Percentiles rank a stretch among this genome's conserved stretches.
Evolutionary conservation across 495 filamentous ascomycete genomes (phyloP).

Genomic region (Lichenothelia convexa): DNA sequence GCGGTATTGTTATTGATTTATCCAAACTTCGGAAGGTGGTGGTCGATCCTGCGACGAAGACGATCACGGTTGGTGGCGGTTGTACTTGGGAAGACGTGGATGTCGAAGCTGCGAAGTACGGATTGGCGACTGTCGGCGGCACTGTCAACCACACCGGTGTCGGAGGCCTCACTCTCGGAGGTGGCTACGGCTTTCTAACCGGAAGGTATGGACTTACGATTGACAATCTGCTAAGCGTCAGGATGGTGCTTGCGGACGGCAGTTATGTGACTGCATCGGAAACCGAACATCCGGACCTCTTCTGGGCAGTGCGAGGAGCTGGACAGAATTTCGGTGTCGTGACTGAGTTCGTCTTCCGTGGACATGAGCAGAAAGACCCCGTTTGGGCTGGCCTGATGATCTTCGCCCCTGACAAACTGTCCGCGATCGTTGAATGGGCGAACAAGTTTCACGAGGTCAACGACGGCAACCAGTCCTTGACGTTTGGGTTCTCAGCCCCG

Average conservation of each 20-base stretch:
- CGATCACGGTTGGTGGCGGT: constrained; percentile 34
- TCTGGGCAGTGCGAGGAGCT: constrained; percentile 22
- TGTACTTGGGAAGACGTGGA: constrained; percentile 39
- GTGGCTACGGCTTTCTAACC: constrained; percentile 36
- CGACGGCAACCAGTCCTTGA: constrained; percentile 15
- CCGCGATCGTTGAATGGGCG: constrained; percentile 20
- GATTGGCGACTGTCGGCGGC: constrained; percentile 38
- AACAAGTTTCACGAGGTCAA: constrained; percentile 20
- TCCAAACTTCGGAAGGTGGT: constrained; percentile 30
- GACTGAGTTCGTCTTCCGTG: constrained; percentile 30
- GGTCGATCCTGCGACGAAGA: constrained; percentile 26
- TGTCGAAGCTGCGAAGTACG: constrained; percentile 26
- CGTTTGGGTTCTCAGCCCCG: constrained; percentile 25
- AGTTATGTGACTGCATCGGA: constrained; percentile 22
- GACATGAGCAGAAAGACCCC: constrained; percentile 21
- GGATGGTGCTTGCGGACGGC: constrained; percentile 34
- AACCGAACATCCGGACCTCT: constrained; percentile 17
- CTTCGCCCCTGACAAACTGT: constrained; percentile 25
- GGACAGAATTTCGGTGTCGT: constrained; percentile 22
- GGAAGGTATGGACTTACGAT: constrained; percentile 31
- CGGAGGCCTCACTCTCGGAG: constrained; percentile 38
- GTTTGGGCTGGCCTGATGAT: constrained; percentile 31
- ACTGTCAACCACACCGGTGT: constrained; percentile 42
- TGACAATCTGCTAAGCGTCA: constrained; percentile 31
- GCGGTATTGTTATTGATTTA: constrained; percentile 38